Evolutionary conservation across 1,284 basidiomycete genomes (phyloP), one percentile per base, ranked within the genome.

Genomic region (Rhizoctonia solani): DNA sequence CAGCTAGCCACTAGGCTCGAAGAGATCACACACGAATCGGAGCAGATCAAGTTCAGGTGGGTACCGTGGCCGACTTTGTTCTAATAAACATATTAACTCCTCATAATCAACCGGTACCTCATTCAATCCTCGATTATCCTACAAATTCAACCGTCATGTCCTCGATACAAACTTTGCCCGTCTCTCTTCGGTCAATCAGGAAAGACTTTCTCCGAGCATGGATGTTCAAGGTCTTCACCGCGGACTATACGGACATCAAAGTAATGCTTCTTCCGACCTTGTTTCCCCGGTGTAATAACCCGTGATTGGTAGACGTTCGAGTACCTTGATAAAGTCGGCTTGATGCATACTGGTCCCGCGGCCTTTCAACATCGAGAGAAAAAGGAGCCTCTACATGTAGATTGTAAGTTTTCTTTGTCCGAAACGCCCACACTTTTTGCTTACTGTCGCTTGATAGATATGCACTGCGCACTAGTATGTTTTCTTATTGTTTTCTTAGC

Each of bases 291-390:
- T 68, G 27, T 32, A 27, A 37, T 25, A 21, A 47, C 34, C 8
- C 4, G 27, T 39, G 14, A 58, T 14, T 16, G 32, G 21, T 66
- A 70, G 69, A 68, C 66, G 16, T 70, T 68, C 37, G 69, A 67
- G 14, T 70, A 70, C 42, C 61, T 61, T 29, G 54, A 69, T 52
- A 59, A 61, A 9, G 66, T 70, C 19, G 70, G 68, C 1, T 16
- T 67, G 30, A 69, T 68, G 69, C 71, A 72, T 50, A 71, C 69
- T 3, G 71, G 71, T 5, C 58, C 61, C 27, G 39, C 67, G 2
- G 71, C 53, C 8, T 72, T 72, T 54, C 66, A 69, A 52, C 71
- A 72, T 55, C 66, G 71, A 14, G 68, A 59, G 19, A 68, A 70
- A 34, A 70, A 70, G 42, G 71, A 68, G n/a, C 69, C 69, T 6